Percentiles rank a stretch among this genome's conserved stretches.
phyloP scores from a whole-genome alignment of 495 filamentous ascomycete genomes.

The Xylaria palmicola region DNA sequence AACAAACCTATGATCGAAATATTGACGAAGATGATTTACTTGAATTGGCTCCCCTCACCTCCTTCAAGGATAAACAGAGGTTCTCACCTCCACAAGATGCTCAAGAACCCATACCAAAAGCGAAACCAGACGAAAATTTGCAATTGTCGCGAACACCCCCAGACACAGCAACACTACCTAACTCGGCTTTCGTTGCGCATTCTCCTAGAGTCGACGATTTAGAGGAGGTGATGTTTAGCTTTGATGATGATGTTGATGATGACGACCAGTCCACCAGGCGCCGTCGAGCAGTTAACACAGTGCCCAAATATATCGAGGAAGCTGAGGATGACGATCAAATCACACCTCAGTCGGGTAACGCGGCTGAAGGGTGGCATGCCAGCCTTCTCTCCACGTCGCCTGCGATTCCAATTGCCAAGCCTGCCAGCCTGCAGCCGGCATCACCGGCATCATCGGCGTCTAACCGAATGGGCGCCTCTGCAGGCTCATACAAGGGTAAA shows the following conservation, averaged over 20 bases:
- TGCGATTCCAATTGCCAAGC: conserved; percentile 22
- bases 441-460: conserved; percentile 18
- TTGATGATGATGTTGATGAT: conserved; percentile 27
- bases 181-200: background rate
- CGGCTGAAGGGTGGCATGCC: background rate
- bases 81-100: conserved; percentile 22
- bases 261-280: conserved; percentile 1
- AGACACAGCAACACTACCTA: background rate
- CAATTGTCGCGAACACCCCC: background rate
- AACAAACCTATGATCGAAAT: conserved; percentile 11
- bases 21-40: conserved; percentile 22
- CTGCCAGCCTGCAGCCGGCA: conserved; percentile 16
- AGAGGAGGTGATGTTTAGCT: conserved; percentile 33
- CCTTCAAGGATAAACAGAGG: conserved; percentile 29
- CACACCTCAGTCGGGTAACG: conserved; percentile 21
- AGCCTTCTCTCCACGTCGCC: conserved; percentile 23
- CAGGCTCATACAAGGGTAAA: conserved; percentile 46
- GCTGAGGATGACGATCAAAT: conserved; percentile 25
- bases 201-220: background rate
- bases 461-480: conserved; percentile 17
- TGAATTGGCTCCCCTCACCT: conserved; percentile 26
- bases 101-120: conserved; percentile 6
- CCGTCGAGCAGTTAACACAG: background rate
- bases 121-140: background rate
- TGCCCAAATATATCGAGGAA: conserved; percentile 27